A percentile compares a stretch with the other conserved stretches of the same genome.
Conservation (phyloP, 2,329 filamentous ascomycete genomes). For the Paraphaeosphaeria sporulosa region DNA sequence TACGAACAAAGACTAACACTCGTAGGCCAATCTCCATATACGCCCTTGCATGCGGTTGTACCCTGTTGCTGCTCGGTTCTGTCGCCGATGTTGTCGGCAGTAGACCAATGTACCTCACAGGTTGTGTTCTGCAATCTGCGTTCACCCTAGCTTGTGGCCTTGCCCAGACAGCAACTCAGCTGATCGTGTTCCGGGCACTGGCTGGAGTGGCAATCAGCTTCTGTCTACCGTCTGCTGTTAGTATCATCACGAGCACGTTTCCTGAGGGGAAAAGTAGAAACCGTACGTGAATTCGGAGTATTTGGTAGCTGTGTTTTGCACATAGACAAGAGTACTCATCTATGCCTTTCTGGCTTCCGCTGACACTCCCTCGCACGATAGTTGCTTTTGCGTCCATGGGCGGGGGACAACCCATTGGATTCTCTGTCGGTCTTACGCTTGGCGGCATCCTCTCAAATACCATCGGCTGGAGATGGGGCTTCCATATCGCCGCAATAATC, state of each 20-base stretch:
- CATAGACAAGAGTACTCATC: not conserved
- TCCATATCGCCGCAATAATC: conserved; percentile 57
- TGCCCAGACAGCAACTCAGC: conserved; percentile 44
- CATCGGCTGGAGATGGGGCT: conserved; percentile 62
- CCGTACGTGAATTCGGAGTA: not conserved
- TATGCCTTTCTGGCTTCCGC: not conserved
- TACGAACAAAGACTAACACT: conserved; percentile 12
- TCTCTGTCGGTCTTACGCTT: conserved; percentile 59
- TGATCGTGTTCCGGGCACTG: conserved; percentile 58
- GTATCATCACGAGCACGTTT: conserved; percentile 58
- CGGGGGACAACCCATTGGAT: conserved; percentile 60
- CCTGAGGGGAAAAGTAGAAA: conserved; percentile 59
- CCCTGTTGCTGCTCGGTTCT: conserved; percentile 59
- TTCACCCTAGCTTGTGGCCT: conserved; percentile 58
- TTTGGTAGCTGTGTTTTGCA: not conserved
- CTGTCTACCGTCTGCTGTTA: conserved; percentile 59
- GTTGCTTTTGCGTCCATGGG: conserved; percentile 61
- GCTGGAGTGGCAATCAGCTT: conserved; percentile 57
- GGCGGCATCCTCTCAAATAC: conserved; percentile 59
- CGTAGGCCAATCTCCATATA: conserved; percentile 48
- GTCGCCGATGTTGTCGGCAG: conserved; percentile 61
- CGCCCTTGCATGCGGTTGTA: conserved; percentile 57
- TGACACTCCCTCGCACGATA: not conserved
- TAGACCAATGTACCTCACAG: conserved; percentile 56
- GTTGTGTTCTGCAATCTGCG: conserved; percentile 53